Evolutionary conservation across 2,329 filamentous ascomycete genomes (phyloP).

Genomic region (Trichoderma lentiforme): DNA sequence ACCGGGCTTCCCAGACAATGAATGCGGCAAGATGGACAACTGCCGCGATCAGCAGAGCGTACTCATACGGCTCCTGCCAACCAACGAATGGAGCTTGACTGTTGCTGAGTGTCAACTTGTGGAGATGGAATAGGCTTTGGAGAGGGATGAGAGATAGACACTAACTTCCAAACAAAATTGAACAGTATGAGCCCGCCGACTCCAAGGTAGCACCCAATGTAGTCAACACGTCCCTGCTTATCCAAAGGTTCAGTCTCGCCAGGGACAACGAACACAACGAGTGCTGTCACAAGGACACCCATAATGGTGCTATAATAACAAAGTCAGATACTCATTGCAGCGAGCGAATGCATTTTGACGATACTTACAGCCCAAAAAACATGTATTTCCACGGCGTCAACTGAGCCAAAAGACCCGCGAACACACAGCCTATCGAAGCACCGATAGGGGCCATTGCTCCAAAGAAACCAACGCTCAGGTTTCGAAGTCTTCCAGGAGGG

Average conservation of each 20-base stretch:
- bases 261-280: background rate
- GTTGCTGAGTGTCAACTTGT: background rate
- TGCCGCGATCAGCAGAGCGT: background rate
- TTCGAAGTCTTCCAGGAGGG: background rate
- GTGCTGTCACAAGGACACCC: background rate
- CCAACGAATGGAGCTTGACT: background rate
- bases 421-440: background rate
- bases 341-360: background rate
- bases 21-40: background rate
- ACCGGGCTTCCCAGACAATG: background rate
- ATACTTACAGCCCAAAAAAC: background rate
- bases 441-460: background rate
- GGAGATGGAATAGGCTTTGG: background rate
- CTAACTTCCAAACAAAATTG: background rate
- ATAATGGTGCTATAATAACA: background rate
- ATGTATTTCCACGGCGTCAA: background rate
- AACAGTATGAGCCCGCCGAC: background rate
- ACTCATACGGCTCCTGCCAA: background rate
- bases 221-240: background rate
- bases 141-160: background rate
- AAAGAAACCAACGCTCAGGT: background rate
- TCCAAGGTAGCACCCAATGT: background rate
- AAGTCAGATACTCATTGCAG: background rate
- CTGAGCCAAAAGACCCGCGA: background rate
- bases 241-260: background rate